phyloP scores from a whole-genome alignment of 202 grass and related monocot genomes.

The Miscanthus sacchariflorus region DNA sequence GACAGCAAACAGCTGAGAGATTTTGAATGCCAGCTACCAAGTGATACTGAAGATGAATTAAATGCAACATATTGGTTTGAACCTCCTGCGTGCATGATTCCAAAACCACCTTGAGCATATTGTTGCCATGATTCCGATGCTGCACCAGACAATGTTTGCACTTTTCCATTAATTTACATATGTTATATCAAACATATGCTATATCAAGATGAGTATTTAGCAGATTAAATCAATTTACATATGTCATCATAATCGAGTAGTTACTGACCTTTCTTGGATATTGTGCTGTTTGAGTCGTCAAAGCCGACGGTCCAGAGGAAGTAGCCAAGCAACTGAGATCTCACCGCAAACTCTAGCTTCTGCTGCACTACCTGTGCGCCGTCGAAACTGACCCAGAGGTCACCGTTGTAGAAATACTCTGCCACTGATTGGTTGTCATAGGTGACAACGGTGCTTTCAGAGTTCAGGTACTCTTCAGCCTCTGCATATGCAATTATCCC shows the following conservation, averaged over 20 bases:
- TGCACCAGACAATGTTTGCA: background rate
- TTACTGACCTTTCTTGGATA: constrained; percentile 67
- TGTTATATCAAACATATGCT: background rate
- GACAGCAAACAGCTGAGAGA: constrained; percentile 20
- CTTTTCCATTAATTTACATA: background rate
- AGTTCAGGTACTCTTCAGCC: constrained; percentile 53
- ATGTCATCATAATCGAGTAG: background rate
- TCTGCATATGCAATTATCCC: constrained; percentile 72
- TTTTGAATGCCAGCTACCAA: constrained; percentile 18
- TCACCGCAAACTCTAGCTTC: constrained; percentile 64
- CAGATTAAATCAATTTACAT: background rate
- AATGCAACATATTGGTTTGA: constrained; percentile 25
- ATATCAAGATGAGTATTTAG: background rate
- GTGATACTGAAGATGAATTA: constrained; percentile 31
- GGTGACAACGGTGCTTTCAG: constrained; percentile 24
- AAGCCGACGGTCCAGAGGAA: constrained; percentile 80
- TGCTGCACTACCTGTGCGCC: constrained; percentile 49
- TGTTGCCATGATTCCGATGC: constrained; percentile 35
- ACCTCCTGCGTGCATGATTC: constrained; percentile 30
- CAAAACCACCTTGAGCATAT: constrained; percentile 27
- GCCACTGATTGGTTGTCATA: constrained; percentile 61
- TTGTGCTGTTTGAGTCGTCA: constrained; percentile 59
- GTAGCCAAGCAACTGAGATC: constrained; percentile 69
- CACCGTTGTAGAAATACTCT: constrained; percentile 61
- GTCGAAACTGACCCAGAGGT: constrained; percentile 80